phyloP scores from a whole-genome alignment of 2,329 filamentous ascomycete species.

The Colletotrichum euphorbiae region DNA sequence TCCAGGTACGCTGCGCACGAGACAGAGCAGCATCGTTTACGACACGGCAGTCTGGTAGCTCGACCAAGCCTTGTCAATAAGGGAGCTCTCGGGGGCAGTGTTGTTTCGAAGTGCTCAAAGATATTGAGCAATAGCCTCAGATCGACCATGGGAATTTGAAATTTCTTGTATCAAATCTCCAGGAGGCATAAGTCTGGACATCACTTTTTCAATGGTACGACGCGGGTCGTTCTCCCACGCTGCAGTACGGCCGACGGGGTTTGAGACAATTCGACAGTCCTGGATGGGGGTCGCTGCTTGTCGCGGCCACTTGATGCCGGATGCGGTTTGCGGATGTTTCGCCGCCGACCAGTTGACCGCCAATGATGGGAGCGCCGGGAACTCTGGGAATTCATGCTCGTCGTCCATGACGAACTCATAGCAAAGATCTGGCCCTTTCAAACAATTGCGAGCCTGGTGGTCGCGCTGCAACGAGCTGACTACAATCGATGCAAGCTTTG shows the following conservation, averaged over 20 bases:
- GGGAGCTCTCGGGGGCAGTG: background rate
- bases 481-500: background rate
- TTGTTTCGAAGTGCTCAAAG: background rate
- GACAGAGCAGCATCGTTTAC: background rate
- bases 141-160: background rate
- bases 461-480: background rate
- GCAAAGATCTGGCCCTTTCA: too few species aligned
- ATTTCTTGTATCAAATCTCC: background rate
- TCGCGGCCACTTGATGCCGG: conserved; percentile 13
- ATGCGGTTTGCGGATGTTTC: conserved; percentile 2
- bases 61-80: background rate
- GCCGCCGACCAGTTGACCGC: conserved; percentile 6
- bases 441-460: too few species aligned
- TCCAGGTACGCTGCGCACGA: background rate
- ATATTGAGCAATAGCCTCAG: too few species aligned
- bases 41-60: background rate
- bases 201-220: background rate
- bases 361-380: background rate
- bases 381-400: too few species aligned
- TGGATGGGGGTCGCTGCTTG: background rate
- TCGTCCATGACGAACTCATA: too few species aligned
- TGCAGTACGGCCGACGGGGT: conserved; percentile 5
- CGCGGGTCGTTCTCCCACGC: background rate
- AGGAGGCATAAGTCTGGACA: too few species aligned
- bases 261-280: background rate